Percentiles rank a stretch among this genome's conserved stretches.
Conservation (phyloP, 768 basidiomycete genomes). For the Daedalea quercina region DNA sequence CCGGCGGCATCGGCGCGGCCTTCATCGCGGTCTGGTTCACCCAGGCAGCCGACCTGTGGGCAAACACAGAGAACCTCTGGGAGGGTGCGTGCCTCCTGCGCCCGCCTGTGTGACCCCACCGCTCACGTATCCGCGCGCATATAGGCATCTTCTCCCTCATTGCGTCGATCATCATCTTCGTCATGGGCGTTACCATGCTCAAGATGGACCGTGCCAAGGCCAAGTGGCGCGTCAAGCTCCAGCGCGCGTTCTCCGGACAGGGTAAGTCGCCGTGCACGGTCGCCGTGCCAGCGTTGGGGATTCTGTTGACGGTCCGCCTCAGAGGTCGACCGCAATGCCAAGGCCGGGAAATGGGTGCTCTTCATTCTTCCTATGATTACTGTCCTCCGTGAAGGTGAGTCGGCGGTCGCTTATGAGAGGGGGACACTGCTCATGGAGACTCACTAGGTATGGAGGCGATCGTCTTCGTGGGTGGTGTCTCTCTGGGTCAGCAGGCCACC, state of each 20-base stretch:
- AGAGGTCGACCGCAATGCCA: conserved; percentile 43
- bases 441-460: conserved; percentile 74
- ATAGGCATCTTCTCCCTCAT: conserved; percentile 65
- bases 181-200: conserved; percentile 93
- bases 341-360: conserved; percentile 75
- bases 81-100: conserved; percentile 55
- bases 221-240: conserved; percentile 92
- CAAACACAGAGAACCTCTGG: conserved; percentile 83
- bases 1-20: conserved; percentile 80
- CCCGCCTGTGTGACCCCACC: not conserved
- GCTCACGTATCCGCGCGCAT: not conserved
- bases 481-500: conserved; percentile 73
- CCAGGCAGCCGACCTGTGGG: conserved; percentile 78
- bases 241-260: conserved; percentile 62
- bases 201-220: conserved; percentile 90
- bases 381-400: conserved; percentile 81
- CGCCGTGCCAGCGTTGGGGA: too few relatives aligned
- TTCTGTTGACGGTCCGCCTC: too few relatives aligned
- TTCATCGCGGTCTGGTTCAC: conserved; percentile 97
- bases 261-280: conserved; percentile 29
- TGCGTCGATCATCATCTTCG: conserved; percentile 76
- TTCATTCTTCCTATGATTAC: conserved; percentile 89
- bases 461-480: conserved; percentile 90
- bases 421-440: not conserved
- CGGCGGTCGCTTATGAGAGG: not conserved